Conservation (phyloP, 139 green algal genomes). For the Tetraselmis chui region DNA sequence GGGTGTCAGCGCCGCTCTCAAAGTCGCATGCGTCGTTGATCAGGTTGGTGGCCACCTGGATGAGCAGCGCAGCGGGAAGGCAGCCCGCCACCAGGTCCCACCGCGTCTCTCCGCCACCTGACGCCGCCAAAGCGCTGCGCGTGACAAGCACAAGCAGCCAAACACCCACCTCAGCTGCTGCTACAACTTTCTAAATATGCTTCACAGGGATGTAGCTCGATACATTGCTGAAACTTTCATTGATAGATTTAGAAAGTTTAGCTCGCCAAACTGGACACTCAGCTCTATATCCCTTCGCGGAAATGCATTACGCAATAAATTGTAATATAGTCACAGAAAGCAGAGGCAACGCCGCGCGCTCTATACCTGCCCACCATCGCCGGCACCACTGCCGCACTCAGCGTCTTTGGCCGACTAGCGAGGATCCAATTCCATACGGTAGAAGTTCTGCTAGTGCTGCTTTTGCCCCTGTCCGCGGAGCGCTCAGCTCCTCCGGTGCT, state of each 20-base stretch:
- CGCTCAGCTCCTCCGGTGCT: background rate
- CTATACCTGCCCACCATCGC: background rate
- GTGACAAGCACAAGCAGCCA: no score
- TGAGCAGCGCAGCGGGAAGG: conserved; percentile 1
- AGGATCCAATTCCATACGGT: background rate
- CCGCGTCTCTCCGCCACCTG: background rate
- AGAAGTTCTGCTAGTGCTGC: no score
- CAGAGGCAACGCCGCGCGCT: background rate
- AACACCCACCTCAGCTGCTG: no score
- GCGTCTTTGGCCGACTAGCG: conserved; percentile 11
- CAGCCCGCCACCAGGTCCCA: conserved; percentile 5
- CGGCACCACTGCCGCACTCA: conserved; percentile 5
- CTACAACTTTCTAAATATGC: no score
- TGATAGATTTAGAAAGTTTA: no score
- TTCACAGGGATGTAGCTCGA: no score
- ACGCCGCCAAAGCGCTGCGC: background rate
- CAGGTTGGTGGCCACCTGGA: conserved; percentile 24
- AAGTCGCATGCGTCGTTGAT: conserved; percentile 28
- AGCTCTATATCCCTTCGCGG: no score
- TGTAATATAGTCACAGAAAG: background rate
- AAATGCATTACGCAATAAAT: no score
- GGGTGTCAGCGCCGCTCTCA: conserved; percentile 13
- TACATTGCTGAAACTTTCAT: no score
- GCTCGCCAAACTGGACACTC: no score
- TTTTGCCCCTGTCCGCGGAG: no score